Evolutionary conservation across 192 early-diverging fungal genomes (phyloP).

Genomic region (Geosiphon pyriformis): DNA sequence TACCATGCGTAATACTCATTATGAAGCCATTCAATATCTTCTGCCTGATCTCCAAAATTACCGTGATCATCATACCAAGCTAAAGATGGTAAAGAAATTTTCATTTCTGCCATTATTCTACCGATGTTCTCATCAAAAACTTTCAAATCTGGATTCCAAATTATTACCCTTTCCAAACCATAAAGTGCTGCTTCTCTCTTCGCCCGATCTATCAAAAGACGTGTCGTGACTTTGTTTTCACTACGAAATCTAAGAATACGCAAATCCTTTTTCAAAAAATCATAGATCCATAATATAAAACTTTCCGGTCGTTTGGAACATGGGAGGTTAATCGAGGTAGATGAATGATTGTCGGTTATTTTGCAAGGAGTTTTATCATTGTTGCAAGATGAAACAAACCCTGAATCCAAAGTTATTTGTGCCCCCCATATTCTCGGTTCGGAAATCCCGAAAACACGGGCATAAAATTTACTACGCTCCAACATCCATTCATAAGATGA

Average conservation of each 20-base stretch:
- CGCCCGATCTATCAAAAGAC: conserved; percentile 1
- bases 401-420: not conserved
- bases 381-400: too few species aligned
- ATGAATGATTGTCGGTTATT: too few species aligned
- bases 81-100: conserved; percentile 1
- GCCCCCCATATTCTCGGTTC: conserved; percentile 1
- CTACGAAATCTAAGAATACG: conserved; percentile 9
- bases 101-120: conserved; percentile 1
- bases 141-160: conserved; percentile 19
- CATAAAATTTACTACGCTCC: not conserved
- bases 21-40: conserved; percentile 7
- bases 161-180: conserved; percentile 1
- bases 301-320: too few species aligned
- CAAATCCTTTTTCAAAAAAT: not conserved
- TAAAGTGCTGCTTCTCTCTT: not conserved
- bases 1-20: conserved; percentile 17
- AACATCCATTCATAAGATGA: conserved; percentile 2
- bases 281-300: conserved; percentile 7
- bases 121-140: not conserved
- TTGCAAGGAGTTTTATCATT: too few species aligned
- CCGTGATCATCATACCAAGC: conserved; percentile 17
- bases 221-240: not conserved
- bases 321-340: too few species aligned
- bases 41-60: not conserved
- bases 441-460: not conserved